Conservation (phyloP, 495 filamentous ascomycete species). For the Penicillium salamii region DNA sequence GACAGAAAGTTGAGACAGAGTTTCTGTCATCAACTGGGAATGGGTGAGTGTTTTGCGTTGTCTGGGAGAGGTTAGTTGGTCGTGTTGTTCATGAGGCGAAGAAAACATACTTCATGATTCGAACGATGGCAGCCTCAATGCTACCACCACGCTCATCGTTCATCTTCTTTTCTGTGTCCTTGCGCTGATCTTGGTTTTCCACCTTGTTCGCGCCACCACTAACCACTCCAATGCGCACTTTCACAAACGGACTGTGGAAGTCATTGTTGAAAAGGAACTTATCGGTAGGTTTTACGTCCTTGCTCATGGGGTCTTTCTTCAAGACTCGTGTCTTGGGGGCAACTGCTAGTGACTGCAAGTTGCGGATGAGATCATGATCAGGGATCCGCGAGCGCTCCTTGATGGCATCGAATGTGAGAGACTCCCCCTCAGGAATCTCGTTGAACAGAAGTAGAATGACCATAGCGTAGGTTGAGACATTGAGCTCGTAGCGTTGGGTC, state of each 20-base stretch:
- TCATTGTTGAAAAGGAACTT: slow-evolving; percentile 79
- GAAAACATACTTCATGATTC: slow-evolving; percentile 86
- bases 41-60: slow-evolving; percentile 85
- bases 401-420: slow-evolving; percentile 79
- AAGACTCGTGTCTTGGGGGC: slow-evolving; percentile 80
- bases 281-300: slow-evolving; percentile 76
- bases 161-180: slow-evolving; percentile 84
- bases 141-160: slow-evolving; percentile 71
- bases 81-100: not conserved
- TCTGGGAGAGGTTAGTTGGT: slow-evolving; percentile 46
- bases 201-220: slow-evolving; percentile 69
- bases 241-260: slow-evolving; percentile 77
- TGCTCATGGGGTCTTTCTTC: slow-evolving; percentile 78
- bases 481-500: slow-evolving; percentile 81
- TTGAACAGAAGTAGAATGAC: slow-evolving; percentile 89
- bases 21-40: slow-evolving; percentile 77
- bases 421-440: slow-evolving; percentile 60
- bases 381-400: slow-evolving; percentile 83
- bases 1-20: slow-evolving; percentile 70
- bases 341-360: slow-evolving; percentile 82
- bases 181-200: slow-evolving; percentile 78
- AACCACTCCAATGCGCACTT: slow-evolving; percentile 82
- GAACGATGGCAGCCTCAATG: slow-evolving; percentile 87
- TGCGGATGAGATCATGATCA: slow-evolving; percentile 69
- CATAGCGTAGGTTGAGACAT: slow-evolving; percentile 91